Percentiles rank a stretch among this genome's conserved stretches.
Conservation (phyloP, 2,329 filamentous ascomycete genomes). For the Tolypocladium ovalisporum region DNA sequence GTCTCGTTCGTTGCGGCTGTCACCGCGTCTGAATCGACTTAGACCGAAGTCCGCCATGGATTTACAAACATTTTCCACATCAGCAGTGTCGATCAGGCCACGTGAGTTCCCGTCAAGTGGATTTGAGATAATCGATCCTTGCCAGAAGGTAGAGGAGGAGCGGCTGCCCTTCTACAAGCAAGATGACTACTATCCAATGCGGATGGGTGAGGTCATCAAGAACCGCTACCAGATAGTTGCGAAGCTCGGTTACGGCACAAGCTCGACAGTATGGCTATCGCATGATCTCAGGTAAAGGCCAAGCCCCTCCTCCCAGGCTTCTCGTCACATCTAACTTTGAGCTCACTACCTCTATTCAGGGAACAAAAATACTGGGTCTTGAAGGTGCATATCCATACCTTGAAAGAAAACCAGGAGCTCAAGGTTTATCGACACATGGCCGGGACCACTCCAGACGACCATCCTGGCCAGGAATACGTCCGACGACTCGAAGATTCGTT, state of each 20-base stretch:
- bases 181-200: constrained; percentile 23
- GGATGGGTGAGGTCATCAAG: constrained; percentile 20
- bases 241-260: constrained; percentile 30
- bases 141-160: constrained; percentile 16
- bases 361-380: constrained; percentile 16
- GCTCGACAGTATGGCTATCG: constrained; percentile 31
- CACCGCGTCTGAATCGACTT: background rate
- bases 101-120: constrained; percentile 5
- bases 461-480: constrained; percentile 17
- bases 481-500: constrained; percentile 24
- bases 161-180: constrained; percentile 11
- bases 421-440: constrained; percentile 17
- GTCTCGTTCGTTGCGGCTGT: background rate
- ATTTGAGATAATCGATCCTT: constrained; percentile 8
- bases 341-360: constrained; percentile 3
- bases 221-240: constrained; percentile 23
- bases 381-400: constrained; percentile 21
- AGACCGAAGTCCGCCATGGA: background rate
- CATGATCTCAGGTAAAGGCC: constrained; percentile 17
- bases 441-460: constrained; percentile 8
- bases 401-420: constrained; percentile 18
- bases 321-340: background rate
- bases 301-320: background rate
- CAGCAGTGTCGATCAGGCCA: background rate
- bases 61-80: background rate